Base-by-base conservation (phyloP, 768 basidiomycete genomes). In the Dacryopinax spathularia region DNA sequence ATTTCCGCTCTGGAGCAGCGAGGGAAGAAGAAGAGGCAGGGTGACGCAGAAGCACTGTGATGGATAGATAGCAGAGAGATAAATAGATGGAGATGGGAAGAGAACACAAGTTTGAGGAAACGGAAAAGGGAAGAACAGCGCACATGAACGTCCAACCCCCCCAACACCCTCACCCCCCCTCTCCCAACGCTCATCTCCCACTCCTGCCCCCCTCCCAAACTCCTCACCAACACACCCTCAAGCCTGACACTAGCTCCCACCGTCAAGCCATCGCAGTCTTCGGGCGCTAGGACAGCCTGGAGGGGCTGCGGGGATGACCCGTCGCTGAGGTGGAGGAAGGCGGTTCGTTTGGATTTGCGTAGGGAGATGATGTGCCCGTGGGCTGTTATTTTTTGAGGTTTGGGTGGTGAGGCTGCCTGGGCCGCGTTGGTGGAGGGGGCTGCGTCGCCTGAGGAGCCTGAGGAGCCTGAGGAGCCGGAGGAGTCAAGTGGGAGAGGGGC, bases 81-180 rank as follows among this genome's bases (percentile, higher is more conserved):
- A 33, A 56, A 27, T n/a, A 25, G 25, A 33, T 20, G 33, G 9
- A 15, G n/a, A 34, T 15, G 13, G n/a, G n/a, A n/a, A n/a, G n/a
- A n/a, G n/a, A n/a, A n/a, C n/a, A n/a, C n/a, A n/a, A n/a, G n/a
- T n/a, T n/a, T n/a, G n/a, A n/a, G n/a, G n/a, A n/a, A 60, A 33
- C 13, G 31, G 29, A 59, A 18, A 37, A 1, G 12, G 41, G 35
- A 34, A 5, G 34, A 20, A 34, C 12, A 66, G n/a, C 75, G 62
- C 63, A 85, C 84, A 66, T 81, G 80, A n/a, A 81, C 76, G 66
- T 84, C 76, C 68, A 82, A 86, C 36, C 72, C 74, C n/a, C 85
- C 85, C 1, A 84, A 69, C 9, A 83, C 72, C 16, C 78, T 74
- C 10, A 82, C 70, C 2, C 74, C 68, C 29, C 25, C 48, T 20